Evolutionary conservation across 345 rosid genomes (phyloP), one percentile per base, ranked within the genome.

Genomic region (Laguncularia racemosa): DNA sequence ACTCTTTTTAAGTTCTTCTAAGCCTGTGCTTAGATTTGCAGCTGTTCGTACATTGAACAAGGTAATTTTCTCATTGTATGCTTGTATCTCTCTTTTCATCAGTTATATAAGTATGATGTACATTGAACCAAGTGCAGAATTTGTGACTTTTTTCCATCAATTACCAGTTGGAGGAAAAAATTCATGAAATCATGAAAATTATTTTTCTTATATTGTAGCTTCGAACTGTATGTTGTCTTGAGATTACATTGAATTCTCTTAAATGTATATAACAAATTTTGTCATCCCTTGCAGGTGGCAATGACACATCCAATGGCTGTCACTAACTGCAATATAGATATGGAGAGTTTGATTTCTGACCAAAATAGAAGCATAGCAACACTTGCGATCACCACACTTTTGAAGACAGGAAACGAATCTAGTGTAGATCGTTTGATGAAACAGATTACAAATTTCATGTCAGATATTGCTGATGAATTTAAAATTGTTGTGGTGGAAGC

Each of bases 281-380:
- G 43, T 18, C 51, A 46, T 50, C 13, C 63, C 56, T 59, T 75
- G 51, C 84, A 90, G 97, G 97, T 90, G 77, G 93, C 97, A 44
- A 85, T 90, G 97, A 83, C 91, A 44, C 96, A 90, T 85, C 97
- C 97, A 48, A 83, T 87, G 97, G 93, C 93, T 58, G 96, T 90
- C 50, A 90, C 97, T 68, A 90, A 87, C 84, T 90, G 97, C 84
- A 90, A 90, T 65, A 86, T 89, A 67, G 97, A 89, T 59, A 89
- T 89, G 97, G 97, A 89, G 79, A 89, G 91, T 63, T 75, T 89
- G 71, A 89, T 89, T 53, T 84, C 97, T 52, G 97, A 89, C 63
- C 97, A 89, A 71, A 89, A 87, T 63, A 83, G 97, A 83, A 90
- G 96, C 76, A 90, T 90, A 63, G 97, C 97, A 17, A 90, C 97